Conservation (phyloP, 257 asterid species). For the Oldenlandia corymbosa region DNA sequence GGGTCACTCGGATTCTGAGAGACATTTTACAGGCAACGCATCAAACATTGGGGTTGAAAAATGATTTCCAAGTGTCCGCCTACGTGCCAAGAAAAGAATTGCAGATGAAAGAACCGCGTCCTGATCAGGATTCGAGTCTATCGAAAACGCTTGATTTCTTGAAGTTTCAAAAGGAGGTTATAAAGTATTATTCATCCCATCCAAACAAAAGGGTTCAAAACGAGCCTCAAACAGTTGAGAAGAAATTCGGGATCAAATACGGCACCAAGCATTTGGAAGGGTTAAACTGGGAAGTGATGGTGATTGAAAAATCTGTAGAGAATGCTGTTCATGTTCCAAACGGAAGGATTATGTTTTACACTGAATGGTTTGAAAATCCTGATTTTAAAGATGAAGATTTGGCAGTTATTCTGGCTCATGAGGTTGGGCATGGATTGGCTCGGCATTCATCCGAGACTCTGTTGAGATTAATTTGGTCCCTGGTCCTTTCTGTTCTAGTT, state of each 20-base stretch:
- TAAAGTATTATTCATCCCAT: background rate
- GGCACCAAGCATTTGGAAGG: slow-evolving; percentile 1
- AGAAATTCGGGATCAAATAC: background rate
- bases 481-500: no score
- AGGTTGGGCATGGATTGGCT: no score
- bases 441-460: no score
- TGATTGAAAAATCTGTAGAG: background rate
- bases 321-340: background rate
- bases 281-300: slow-evolving; percentile 10
- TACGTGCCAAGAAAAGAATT: background rate
- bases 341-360: background rate
- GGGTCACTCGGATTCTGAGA: background rate
- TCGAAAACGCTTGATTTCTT: no score
- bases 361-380: background rate
- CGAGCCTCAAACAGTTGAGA: background rate
- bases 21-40: background rate
- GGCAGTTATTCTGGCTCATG: background rate
- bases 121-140: no score
- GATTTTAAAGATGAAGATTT: background rate
- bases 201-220: background rate
- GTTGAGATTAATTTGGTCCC: no score
- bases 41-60: background rate
- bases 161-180: background rate
- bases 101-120: no score
- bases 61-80: background rate